Evolutionary conservation across 2,329 filamentous ascomycete genomes (phyloP).

Genomic region (Pseudogymnoascus sp.): DNA sequence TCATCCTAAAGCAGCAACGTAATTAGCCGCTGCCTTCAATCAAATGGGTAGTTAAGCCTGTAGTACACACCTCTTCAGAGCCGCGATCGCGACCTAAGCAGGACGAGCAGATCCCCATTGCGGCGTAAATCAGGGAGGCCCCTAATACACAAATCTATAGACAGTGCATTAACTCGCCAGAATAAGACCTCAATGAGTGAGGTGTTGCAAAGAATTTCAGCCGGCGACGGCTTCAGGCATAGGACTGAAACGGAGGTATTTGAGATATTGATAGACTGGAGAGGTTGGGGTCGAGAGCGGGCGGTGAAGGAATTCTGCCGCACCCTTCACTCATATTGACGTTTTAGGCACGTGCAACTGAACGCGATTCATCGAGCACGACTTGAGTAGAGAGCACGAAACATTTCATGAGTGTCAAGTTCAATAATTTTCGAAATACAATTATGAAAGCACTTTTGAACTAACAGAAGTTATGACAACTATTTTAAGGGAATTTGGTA

Average conservation of each 20-base stretch:
- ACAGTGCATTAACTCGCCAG: neutral
- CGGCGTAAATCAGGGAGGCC: neutral
- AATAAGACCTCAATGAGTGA: neutral
- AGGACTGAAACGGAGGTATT: neutral
- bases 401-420: neutral
- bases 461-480: neutral
- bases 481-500: neutral
- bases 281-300: neutral
- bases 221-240: neutral
- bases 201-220: slow-evolving; percentile 2
- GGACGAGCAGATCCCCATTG: slow-evolving; percentile 54
- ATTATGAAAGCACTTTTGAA: neutral
- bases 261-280: neutral
- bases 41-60: slow-evolving; percentile 9
- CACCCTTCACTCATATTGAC: neutral
- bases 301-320: slow-evolving; percentile 1
- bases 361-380: neutral
- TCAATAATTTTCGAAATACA: neutral
- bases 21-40: slow-evolving; percentile 2
- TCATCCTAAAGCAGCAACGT: slow-evolving; percentile 21
- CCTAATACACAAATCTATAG: neutral
- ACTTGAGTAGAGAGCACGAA: neutral
- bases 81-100: slow-evolving; percentile 46
- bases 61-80: slow-evolving; percentile 44
- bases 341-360: neutral